A percentile compares a stretch with the other conserved stretches of the same genome.
phyloP scores from a whole-genome alignment of 1,284 basidiomycete genomes.

The Gomphus bonarii region DNA sequence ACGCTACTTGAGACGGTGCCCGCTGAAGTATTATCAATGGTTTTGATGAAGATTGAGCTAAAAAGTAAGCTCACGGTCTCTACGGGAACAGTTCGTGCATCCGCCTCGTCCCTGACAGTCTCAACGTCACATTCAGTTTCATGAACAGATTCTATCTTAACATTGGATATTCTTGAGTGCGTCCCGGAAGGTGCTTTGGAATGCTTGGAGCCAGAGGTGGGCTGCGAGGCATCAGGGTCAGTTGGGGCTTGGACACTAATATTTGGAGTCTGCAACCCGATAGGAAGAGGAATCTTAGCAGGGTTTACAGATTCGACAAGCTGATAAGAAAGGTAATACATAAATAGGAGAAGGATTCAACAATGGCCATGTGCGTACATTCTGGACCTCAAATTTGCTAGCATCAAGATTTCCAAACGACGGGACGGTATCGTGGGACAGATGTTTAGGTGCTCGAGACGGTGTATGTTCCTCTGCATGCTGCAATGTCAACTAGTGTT shows the following conservation, averaged over 20 bases:
- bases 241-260: conserved; percentile 6
- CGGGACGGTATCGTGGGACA: conserved; percentile 9
- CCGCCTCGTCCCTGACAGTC: conserved; percentile 3
- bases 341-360: neutral
- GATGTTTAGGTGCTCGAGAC: conserved; percentile 7
- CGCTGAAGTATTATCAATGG: neutral
- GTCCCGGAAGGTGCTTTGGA: conserved; percentile 10
- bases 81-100: conserved; percentile 9
- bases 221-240: neutral
- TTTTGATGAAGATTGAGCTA: too few relatives aligned
- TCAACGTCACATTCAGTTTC: conserved; percentile 7
- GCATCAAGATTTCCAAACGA: conserved; percentile 10
- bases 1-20: conserved; percentile 1
- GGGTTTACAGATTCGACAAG: neutral
- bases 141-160: conserved; percentile 5
- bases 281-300: neutral
- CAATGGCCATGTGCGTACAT: neutral
- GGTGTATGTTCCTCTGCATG: neutral
- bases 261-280: neutral
- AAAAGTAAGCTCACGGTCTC: conserved; percentile 6
- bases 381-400: neutral
- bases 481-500: neutral
- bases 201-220: neutral
- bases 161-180: conserved; percentile 3
- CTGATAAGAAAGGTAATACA: neutral